Evolutionary conservation across 169 alveolate genomes (phyloP).

Genomic region (Blepharisma undulans): DNA sequence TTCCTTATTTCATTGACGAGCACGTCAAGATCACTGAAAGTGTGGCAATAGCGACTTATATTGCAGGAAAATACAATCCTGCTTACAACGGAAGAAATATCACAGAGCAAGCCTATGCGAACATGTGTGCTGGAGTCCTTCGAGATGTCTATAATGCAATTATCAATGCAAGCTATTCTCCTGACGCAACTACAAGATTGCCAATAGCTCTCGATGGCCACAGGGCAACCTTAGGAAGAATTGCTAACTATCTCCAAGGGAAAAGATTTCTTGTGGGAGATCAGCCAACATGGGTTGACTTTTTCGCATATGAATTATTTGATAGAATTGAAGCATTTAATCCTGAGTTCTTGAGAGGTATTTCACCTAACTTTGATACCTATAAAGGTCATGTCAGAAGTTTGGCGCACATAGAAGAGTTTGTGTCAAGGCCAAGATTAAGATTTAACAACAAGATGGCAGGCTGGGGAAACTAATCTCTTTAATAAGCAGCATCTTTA

Average conservation of each 20-base stretch:
- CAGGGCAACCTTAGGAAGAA: neutral
- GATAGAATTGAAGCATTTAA: neutral
- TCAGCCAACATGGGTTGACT: constrained; percentile 33
- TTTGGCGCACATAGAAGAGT: neutral
- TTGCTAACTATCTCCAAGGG: neutral
- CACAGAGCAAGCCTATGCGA: neutral
- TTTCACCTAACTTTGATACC: neutral
- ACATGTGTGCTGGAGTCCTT: neutral
- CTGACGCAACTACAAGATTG: neutral
- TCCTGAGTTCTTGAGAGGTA: neutral
- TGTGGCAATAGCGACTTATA: constrained; percentile 8
- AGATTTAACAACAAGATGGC: neutral
- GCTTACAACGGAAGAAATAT: neutral
- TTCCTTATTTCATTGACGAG: constrained; percentile 77
- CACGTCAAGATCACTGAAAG: constrained; percentile 51
- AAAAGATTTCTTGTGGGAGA: constrained; percentile 15
- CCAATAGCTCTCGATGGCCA: neutral
- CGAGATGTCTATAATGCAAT: neutral
- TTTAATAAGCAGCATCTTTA: neutral
- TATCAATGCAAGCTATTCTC: neutral
- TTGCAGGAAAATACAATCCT: constrained; percentile 4
- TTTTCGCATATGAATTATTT: constrained; percentile 1
- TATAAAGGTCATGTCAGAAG: neutral
- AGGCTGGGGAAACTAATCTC: neutral
- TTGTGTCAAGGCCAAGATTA: neutral